Percentiles rank a stretch among this genome's conserved stretches.
phyloP scores from a whole-genome alignment of 108 stramenopile genomes.

The Cyclotella distinguenda region DNA sequence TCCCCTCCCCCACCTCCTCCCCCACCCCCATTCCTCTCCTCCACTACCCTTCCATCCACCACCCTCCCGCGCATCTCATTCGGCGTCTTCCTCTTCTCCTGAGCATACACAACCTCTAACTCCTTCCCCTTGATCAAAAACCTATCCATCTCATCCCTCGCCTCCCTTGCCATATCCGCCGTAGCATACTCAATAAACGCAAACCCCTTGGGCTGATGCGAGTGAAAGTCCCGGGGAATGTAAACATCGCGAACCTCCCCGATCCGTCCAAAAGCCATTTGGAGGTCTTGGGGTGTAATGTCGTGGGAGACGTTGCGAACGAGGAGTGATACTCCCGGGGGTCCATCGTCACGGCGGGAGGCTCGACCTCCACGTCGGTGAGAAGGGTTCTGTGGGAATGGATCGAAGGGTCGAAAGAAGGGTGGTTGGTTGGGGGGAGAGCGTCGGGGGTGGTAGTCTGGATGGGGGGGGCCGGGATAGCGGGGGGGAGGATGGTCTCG shows the following conservation, averaged over 20 bases:
- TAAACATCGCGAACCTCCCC: conserved; percentile 88
- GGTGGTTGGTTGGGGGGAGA: conserved; percentile 21
- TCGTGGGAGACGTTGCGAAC: conserved; percentile 79
- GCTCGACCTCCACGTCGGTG: conserved; percentile 48
- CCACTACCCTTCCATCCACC: conserved; percentile 44
- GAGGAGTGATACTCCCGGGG: conserved; percentile 82
- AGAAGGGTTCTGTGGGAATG: too few species aligned
- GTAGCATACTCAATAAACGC: conserved; percentile 88
- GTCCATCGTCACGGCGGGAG: conserved; percentile 68
- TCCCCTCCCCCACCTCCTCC: conserved; percentile 36
- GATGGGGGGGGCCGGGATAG: conserved; percentile 23
- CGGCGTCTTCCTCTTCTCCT: conserved; percentile 87
- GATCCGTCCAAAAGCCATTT: conserved; percentile 78
- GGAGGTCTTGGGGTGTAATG: conserved; percentile 69
- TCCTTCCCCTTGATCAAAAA: conserved; percentile 82
- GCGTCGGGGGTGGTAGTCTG: conserved; percentile 21
- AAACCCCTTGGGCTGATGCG: conserved; percentile 86
- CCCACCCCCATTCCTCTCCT: conserved; percentile 11
- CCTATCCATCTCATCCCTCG: conserved; percentile 86
- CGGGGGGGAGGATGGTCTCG: conserved; percentile 18
- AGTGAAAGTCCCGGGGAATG: conserved; percentile 86
- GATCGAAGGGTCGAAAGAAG: too few species aligned
- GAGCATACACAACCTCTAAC: conserved; percentile 88
- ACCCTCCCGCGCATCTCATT: conserved; percentile 81
- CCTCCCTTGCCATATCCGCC: conserved; percentile 77